Evolutionary conservation across 805 yeast genomes (phyloP), one percentile per base, ranked within the genome.

Genomic region (Jamesozyma jinghongensis): DNA sequence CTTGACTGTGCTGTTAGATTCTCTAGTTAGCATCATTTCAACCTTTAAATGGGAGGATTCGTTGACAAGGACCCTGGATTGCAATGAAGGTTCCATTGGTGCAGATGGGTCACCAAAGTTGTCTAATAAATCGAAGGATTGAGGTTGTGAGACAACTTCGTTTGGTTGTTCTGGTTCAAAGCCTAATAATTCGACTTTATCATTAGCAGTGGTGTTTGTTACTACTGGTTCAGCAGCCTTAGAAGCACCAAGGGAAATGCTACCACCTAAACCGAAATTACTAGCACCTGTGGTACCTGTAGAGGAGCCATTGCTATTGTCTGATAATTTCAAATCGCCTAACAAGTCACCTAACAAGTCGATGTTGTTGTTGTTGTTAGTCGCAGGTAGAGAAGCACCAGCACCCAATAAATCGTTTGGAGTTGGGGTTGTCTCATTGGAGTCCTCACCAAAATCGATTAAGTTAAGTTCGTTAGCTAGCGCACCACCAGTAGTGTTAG

Each of bases 321-420:
- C 22, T 14, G 37, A 34, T 14, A 39, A 19, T 34, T 61, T 56
- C 19, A 61, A 43, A 13, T 62, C 52, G 6, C 65, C 65, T 32
- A 70, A 59, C n/a, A 68, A 66, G 48, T 80, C 90, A 38, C 82
- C 77, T 44, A 86, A 67, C 47, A 86, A 68, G 55, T 87, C 95
- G 42, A 75, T 75, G 19, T n/a, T 5, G 26, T 6, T 19, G 13
- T 17, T 2, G 36, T 33, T 17, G 12, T 20, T 13, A 18, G 19
- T 18, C 11, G 30, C 22, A 4, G 8, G 50, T 22, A 10, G 10
- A 22, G 26, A 7, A 10, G 26, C 26, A 22, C n/a, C n/a, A n/a
- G n/a, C n/a, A n/a, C n/a, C n/a, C n/a, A 17, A 16, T 34, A n/a
- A 10, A 17, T 22, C 19, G 7, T 20, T 22, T 19, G 29, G 10